phyloP scores from a whole-genome alignment of 2,329 filamentous ascomycete species.

The Camillea tinctor region DNA sequence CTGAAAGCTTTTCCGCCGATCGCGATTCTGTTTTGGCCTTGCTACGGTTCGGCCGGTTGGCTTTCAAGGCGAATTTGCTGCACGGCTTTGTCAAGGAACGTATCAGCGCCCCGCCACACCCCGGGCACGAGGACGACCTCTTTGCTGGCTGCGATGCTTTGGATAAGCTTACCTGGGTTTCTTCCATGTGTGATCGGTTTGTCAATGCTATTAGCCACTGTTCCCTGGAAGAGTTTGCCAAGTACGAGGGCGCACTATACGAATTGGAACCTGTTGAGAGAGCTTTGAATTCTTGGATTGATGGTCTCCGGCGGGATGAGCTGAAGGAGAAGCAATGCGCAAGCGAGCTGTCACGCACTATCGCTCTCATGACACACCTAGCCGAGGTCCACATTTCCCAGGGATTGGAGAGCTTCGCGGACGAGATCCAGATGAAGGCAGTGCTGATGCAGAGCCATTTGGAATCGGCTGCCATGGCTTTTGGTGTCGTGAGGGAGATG shows the following conservation, averaged over 20 bases:
- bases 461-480: slow-evolving; percentile 63
- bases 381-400: slow-evolving; percentile 74
- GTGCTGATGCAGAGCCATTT: slow-evolving; percentile 76
- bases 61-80: slow-evolving; percentile 82
- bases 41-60: slow-evolving; percentile 81
- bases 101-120: slow-evolving; percentile 64
- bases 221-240: slow-evolving; percentile 73
- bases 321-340: slow-evolving; percentile 82
- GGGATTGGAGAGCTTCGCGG: slow-evolving; percentile 70
- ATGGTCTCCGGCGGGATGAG: slow-evolving; percentile 78
- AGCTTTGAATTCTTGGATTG: slow-evolving; percentile 84
- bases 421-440: slow-evolving; percentile 76
- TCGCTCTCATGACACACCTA: slow-evolving; percentile 84
- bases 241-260: slow-evolving; percentile 75
- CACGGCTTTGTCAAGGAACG: slow-evolving; percentile 77
- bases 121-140: slow-evolving; percentile 72
- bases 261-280: slow-evolving; percentile 92
- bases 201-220: slow-evolving; percentile 77
- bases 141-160: slow-evolving; percentile 78
- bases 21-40: slow-evolving; percentile 85
- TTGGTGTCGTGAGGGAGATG: slow-evolving; percentile 51
- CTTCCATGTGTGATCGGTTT: slow-evolving; percentile 80
- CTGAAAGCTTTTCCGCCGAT: slow-evolving; percentile 77
- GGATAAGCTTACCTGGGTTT: slow-evolving; percentile 83
- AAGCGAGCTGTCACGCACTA: slow-evolving; percentile 76